phyloP scores from a whole-genome alignment of 2,329 filamentous ascomycete species.

The Aspergillus carbonarius region DNA sequence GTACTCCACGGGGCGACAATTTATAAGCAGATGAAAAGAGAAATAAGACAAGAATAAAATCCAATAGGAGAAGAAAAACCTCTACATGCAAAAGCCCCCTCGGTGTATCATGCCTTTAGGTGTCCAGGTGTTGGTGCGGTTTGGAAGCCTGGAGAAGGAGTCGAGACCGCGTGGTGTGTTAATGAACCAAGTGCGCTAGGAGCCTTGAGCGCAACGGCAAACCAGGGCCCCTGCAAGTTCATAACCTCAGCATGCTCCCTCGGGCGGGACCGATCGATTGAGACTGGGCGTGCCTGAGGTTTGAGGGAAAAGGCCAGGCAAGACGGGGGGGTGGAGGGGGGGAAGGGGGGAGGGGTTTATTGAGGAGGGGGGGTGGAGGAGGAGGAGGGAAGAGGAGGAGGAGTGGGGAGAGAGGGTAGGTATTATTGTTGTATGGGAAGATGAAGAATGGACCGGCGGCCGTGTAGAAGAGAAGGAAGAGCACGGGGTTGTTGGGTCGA shows the following conservation, averaged over 20 bases:
- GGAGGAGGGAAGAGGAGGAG: background rate
- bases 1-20: conserved; percentile 22
- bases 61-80: conserved; percentile 16
- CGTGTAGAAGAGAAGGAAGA: conserved; percentile 20
- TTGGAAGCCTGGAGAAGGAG: conserved; percentile 22
- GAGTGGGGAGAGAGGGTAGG: background rate
- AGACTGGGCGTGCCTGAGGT: conserved; percentile 13
- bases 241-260: conserved; percentile 42
- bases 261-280: conserved; percentile 15
- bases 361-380: conserved; percentile 6
- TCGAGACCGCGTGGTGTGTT: conserved; percentile 22
- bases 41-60: conserved; percentile 15
- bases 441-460: conserved; percentile 10
- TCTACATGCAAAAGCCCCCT: conserved; percentile 21
- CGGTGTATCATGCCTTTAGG: conserved; percentile 32
- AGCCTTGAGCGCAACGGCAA: conserved; percentile 43
- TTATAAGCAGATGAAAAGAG: conserved; percentile 16
- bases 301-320: conserved; percentile 2
- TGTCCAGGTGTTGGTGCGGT: conserved; percentile 17
- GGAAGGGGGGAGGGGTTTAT: conserved; percentile 2
- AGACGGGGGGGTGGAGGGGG: conserved; percentile 5
- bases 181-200: conserved; percentile 36
- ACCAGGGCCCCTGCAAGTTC: conserved; percentile 38
- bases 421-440: conserved; percentile 1
- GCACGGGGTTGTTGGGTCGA: conserved; percentile 27